These are phyloP conservation scores for Clonostachys byssicola DNA, from an alignment of 2,329 filamentous ascomycete genomes.

Conservation along the genomic window DNA sequence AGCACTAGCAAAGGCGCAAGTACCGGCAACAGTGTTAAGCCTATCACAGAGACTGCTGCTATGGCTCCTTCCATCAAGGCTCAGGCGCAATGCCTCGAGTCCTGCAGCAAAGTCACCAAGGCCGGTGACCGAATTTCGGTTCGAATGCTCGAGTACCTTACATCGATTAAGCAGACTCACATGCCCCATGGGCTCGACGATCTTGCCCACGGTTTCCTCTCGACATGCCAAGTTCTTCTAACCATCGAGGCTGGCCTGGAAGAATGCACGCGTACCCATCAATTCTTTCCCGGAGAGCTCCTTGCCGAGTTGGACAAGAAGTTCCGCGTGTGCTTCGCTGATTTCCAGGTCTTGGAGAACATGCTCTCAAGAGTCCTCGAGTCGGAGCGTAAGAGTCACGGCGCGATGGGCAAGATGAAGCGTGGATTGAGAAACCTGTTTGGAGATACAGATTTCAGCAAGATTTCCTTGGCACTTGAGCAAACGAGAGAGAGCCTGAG, in stretches of 20 bases:
- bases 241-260: slow-evolving; percentile 63
- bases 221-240: slow-evolving; percentile 62
- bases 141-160: slow-evolving; percentile 60
- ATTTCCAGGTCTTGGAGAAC: slow-evolving; percentile 61
- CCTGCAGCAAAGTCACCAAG: slow-evolving; percentile 54
- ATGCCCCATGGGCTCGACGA: slow-evolving; percentile 51
- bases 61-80: slow-evolving; percentile 13
- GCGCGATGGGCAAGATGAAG: slow-evolving; percentile 54
- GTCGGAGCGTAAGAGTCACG: slow-evolving; percentile 49
- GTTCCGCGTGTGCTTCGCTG: slow-evolving; percentile 54
- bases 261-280: slow-evolving; percentile 44
- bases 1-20: slow-evolving; percentile 1
- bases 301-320: slow-evolving; percentile 60
- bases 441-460: slow-evolving; percentile 56
- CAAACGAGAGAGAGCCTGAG: slow-evolving; percentile 57
- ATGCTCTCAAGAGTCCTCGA: slow-evolving; percentile 58
- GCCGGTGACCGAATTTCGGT: slow-evolving; percentile 62
- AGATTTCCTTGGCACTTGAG: slow-evolving; percentile 50
- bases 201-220: slow-evolving; percentile 63
- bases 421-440: slow-evolving; percentile 62
- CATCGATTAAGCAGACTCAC: slow-evolving; percentile 41
- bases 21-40: too few relatives aligned
- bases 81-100: slow-evolving; percentile 24
- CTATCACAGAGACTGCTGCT: slow-evolving; percentile 10
- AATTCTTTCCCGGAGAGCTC: slow-evolving; percentile 55